Evolutionary conservation across 257 asterid species (phyloP).

Genomic region (Forsythia suspensa): DNA sequence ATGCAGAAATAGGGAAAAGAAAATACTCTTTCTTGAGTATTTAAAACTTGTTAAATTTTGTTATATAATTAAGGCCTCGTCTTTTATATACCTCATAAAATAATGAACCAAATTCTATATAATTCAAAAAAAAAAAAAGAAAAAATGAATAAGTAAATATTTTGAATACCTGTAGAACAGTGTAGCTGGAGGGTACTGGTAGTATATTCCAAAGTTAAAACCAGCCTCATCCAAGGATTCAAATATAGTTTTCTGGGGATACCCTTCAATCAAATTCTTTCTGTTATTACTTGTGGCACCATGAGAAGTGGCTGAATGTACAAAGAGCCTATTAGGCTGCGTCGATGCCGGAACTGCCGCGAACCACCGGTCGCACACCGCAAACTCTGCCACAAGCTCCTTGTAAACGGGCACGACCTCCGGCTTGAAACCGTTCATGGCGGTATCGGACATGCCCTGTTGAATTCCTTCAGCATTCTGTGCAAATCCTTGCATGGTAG

Average conservation of each 20-base stretch:
- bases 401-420: conserved; percentile 56
- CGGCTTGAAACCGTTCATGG: conserved; percentile 68
- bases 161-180: conserved; percentile 57
- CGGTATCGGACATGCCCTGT: conserved; percentile 53
- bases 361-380: conserved; percentile 83
- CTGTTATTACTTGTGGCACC: conserved; percentile 61
- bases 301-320: conserved; percentile 71
- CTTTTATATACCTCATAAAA: not conserved
- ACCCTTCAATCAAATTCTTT: conserved; percentile 51
- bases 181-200: conserved; percentile 67
- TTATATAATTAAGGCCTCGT: too few relatives aligned
- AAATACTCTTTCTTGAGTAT: not conserved
- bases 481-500: conserved; percentile 78
- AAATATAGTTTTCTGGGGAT: conserved; percentile 70
- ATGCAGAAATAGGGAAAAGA: too few relatives aligned
- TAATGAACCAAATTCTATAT: not conserved
- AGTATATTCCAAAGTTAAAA: conserved; percentile 54
- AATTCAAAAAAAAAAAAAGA: not conserved
- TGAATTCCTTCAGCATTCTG: conserved; percentile 62
- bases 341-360: conserved; percentile 59
- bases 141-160: too few relatives aligned
- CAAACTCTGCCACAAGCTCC: conserved; percentile 56
- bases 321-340: conserved; percentile 70
- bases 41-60: not conserved
- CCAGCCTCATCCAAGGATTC: conserved; percentile 63